These are phyloP conservation scores for Ophidiomyces ophidiicola DNA, from an alignment of 2,329 filamentous ascomycete genomes.

Conservation along the genomic window DNA sequence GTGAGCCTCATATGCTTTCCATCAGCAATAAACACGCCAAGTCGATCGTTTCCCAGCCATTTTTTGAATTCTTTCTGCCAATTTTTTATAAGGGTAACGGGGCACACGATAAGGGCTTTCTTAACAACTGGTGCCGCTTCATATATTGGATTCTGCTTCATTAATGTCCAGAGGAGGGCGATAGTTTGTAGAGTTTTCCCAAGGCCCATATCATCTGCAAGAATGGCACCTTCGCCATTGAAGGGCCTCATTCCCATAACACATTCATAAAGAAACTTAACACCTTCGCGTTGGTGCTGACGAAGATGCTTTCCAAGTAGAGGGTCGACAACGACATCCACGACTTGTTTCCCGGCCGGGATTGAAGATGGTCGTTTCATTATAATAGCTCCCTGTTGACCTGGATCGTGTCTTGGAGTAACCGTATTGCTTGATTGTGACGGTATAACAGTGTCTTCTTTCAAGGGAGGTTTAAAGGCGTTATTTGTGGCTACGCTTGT, in stretches of 20 bases:
- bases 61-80: slow-evolving; percentile 63
- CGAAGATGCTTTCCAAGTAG: slow-evolving; percentile 50
- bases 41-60: slow-evolving; percentile 58
- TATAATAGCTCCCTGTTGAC: slow-evolving; percentile 47
- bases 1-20: slow-evolving; percentile 48
- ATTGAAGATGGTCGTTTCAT: slow-evolving; percentile 50
- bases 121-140: slow-evolving; percentile 49
- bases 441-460: slow-evolving; percentile 41
- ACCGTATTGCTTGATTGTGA: slow-evolving; percentile 38
- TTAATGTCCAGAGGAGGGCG: slow-evolving; percentile 55
- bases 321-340: slow-evolving; percentile 63
- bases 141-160: slow-evolving; percentile 58
- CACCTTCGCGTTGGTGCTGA: slow-evolving; percentile 56
- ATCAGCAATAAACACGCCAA: slow-evolving; percentile 56
- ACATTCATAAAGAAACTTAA: slow-evolving; percentile 61
- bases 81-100: slow-evolving; percentile 59
- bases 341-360: slow-evolving; percentile 51
- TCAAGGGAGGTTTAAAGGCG: slow-evolving; percentile 51
- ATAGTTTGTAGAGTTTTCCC: slow-evolving; percentile 66
- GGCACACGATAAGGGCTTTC: slow-evolving; percentile 61
- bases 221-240: slow-evolving; percentile 55
- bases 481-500: slow-evolving; percentile 32
- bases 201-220: slow-evolving; percentile 65
- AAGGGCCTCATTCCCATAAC: slow-evolving; percentile 59
- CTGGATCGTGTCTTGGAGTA: slow-evolving; percentile 54